Base-by-base conservation (phyloP, 768 basidiomycete genomes). In the Russula sp. region DNA sequence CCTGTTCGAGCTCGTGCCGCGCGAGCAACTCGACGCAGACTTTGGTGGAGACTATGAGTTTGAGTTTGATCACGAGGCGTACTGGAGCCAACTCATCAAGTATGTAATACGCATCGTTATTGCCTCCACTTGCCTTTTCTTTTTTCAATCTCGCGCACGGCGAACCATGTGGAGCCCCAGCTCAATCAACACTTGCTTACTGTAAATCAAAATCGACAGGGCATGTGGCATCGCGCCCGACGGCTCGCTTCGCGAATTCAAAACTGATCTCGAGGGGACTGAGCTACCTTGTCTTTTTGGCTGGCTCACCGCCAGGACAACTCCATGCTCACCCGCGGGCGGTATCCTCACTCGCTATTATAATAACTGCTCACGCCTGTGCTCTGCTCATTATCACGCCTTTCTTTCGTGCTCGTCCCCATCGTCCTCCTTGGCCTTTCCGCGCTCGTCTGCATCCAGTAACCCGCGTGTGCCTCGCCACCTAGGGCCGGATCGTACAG, bases 21-120 rank as follows among this genome's bases (percentile, higher is more conserved):
- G 73, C 7, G 80, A 81, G 5, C 92, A 94, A 58, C 81, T 94
- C 9, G 91, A 93, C 69, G 81, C 84, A 1, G 89, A 89, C 65
- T 92, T 93, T 70, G 91, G 90, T 14, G 92, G 92, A 1, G 79
- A 85, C 2, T 83, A 84, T 71, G 79, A 81, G 59, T 91, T 80
- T 65, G 78, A 89, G 67, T 94, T 88, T 70, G 85, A 93, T 59
- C 79, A 82, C 14, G 76, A 81, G 39, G 80, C 75, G 41, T 93
- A 93, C 70, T 94, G 92, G 92, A 78, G 85, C 61, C 86, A 88
- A 67, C 78, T 93, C 29, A 78, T 88, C 45, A 74, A 80, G 87
- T 90, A 74, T 63, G 81, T 75, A 8, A 22, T 11, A 45, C 7
- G 8, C 16, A 48, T 50, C 43, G 38, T 14, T 34, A 29, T 29